These are phyloP conservation scores for Citrullus colocynthis DNA, from an alignment of 306 rosid species.

Conservation along the genomic window DNA sequence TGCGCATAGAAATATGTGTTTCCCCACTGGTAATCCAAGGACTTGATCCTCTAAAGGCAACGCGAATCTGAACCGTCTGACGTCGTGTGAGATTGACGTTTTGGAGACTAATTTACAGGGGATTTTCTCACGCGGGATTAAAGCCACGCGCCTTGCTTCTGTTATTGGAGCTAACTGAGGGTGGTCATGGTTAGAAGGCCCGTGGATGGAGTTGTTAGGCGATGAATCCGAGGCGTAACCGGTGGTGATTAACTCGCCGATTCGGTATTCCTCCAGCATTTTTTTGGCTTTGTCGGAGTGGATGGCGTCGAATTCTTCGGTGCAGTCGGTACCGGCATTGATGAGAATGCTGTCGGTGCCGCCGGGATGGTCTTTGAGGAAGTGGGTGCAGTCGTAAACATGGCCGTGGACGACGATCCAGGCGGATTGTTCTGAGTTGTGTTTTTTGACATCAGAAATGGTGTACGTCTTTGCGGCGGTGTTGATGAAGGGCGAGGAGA, in stretches of 20 bases:
- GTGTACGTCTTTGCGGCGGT: slow-evolving; percentile 33
- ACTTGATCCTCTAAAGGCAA: slow-evolving; percentile 45
- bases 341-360: slow-evolving; percentile 76
- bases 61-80: slow-evolving; percentile 41
- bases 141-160: slow-evolving; percentile 30
- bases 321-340: slow-evolving; percentile 76
- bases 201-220: slow-evolving; percentile 47
- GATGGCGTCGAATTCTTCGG: slow-evolving; percentile 80
- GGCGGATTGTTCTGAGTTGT: slow-evolving; percentile 34
- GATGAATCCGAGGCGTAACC: slow-evolving; percentile 32
- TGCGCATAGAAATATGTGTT: slow-evolving; percentile 57
- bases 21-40: slow-evolving; percentile 62
- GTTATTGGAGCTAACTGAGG: slow-evolving; percentile 33
- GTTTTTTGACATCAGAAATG: slow-evolving; percentile 41
- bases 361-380: slow-evolving; percentile 73
- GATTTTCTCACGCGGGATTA: slow-evolving; percentile 48
- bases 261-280: slow-evolving; percentile 45
- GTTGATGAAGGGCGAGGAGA: slow-evolving; percentile 62
- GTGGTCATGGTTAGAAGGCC: neutral
- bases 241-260: slow-evolving; percentile 44
- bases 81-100: slow-evolving; percentile 52
- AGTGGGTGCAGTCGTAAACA: slow-evolving; percentile 59
- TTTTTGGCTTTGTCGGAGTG: slow-evolving; percentile 76
- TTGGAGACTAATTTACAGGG: slow-evolving; percentile 46
- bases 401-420: slow-evolving; percentile 74